A percentile compares a stretch with the other conserved stretches of the same genome.
phyloP scores from a whole-genome alignment of 192 early-diverging fungal genomes.

The Linnemannia schmuckeri region DNA sequence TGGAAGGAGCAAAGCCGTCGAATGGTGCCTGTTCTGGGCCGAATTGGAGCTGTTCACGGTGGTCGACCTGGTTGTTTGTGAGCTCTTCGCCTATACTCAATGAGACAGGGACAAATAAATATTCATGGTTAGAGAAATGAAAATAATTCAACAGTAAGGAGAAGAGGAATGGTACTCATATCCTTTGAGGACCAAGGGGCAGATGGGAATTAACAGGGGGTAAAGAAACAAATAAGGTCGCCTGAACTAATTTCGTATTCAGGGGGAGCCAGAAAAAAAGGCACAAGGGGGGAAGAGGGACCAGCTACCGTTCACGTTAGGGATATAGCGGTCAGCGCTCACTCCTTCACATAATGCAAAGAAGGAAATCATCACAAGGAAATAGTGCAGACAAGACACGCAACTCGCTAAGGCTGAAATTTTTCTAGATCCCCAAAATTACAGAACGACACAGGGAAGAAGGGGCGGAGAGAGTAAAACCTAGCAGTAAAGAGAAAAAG shows the following conservation, averaged over 20 bases:
- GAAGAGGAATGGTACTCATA: not conserved
- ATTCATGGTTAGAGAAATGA: not conserved
- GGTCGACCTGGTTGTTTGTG: conserved; percentile 47
- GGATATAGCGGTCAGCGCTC: not conserved
- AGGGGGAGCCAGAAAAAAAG: not conserved
- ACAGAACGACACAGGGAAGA: not conserved
- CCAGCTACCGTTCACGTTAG: not conserved
- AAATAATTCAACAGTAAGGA: not conserved
- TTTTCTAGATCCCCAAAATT: too few relatives aligned
- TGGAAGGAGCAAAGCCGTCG: conserved; percentile 9
- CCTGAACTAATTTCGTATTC: not conserved
- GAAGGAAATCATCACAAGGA: not conserved
- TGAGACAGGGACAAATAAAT: not conserved
- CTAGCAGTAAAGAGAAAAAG: not conserved
- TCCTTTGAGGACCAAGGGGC: not conserved
- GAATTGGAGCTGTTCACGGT: conserved; percentile 72
- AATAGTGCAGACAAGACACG: not conserved
- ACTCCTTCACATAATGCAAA: not conserved
- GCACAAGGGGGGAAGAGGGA: not conserved
- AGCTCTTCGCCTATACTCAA: conserved; percentile 30
- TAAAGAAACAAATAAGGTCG: not conserved
- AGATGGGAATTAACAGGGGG: not conserved
- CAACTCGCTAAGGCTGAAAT: too few relatives aligned
- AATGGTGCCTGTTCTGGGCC: conserved; percentile 56
- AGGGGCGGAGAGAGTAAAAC: not conserved